These are phyloP conservation scores for Ascochyta fabae DNA, from an alignment of 2,329 filamentous ascomycete species.

Conservation along the genomic window DNA sequence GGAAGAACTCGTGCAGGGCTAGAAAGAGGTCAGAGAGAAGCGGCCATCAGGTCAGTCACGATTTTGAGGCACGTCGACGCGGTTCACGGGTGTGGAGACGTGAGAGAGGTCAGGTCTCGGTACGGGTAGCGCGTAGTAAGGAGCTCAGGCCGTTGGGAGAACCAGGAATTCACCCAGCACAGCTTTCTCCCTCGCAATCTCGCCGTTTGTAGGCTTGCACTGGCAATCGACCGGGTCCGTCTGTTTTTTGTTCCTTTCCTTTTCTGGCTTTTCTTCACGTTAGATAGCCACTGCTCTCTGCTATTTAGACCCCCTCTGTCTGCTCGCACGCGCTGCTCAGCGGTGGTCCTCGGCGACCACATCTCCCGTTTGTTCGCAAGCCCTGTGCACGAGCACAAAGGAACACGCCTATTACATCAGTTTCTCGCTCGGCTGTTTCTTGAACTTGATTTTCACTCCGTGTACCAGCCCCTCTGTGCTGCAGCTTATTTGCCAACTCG, in stretches of 20 bases:
- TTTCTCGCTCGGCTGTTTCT: constrained; percentile 38
- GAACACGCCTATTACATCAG: constrained; percentile 32
- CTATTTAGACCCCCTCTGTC: not conserved
- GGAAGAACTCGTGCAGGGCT: constrained; percentile 20
- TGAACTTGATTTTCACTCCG: constrained; percentile 37
- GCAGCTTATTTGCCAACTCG: constrained; percentile 32
- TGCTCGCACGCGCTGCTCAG: constrained; percentile 10
- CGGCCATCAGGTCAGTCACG: constrained; percentile 47
- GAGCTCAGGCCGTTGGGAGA: constrained; percentile 34
- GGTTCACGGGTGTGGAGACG: constrained; percentile 37
- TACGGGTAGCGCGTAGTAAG: constrained; percentile 23
- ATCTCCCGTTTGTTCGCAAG: constrained; percentile 26
- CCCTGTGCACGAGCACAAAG: constrained; percentile 39
- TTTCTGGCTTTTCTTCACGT: not conserved
- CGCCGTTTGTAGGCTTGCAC: constrained; percentile 3
- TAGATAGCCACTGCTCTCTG: not conserved
- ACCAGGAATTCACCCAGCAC: constrained; percentile 28
- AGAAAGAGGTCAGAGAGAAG: constrained; percentile 36
- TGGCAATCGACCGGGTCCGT: not conserved
- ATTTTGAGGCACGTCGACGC: constrained; percentile 37
- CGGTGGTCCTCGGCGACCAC: constrained; percentile 19
- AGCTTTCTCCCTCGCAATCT: constrained; percentile 19
- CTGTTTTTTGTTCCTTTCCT: not conserved
- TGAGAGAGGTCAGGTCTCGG: constrained; percentile 22
- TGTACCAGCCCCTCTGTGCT: constrained; percentile 45